A percentile compares a stretch with the other conserved stretches of the same genome.
phyloP scores from a whole-genome alignment of 1,284 basidiomycete genomes.

The Taiwanofungus camphoratus region DNA sequence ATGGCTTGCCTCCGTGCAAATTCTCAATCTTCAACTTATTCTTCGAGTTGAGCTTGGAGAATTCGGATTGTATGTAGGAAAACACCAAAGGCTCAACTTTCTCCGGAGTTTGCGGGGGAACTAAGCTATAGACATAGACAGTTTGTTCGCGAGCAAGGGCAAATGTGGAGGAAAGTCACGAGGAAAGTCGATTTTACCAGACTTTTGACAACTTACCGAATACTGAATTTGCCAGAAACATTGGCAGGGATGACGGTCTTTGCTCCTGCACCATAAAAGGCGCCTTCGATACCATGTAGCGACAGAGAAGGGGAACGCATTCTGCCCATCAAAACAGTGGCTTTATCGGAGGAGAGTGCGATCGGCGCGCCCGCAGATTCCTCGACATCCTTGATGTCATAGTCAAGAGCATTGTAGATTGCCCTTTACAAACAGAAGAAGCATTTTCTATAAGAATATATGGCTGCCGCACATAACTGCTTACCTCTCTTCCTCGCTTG shows the following conservation, averaged over 20 bases:
- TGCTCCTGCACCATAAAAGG: conserved; percentile 81
- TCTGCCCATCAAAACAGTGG: conserved; percentile 80
- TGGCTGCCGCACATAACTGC: conserved; percentile 11
- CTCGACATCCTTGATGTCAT: conserved; percentile 72
- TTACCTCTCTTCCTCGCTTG: conserved; percentile 75
- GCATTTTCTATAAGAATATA: not conserved
- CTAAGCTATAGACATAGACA: conserved; percentile 43
- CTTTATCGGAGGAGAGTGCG: conserved; percentile 77
- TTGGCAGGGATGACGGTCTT: conserved; percentile 96
- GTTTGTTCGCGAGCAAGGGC: not conserved
- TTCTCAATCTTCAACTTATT: conserved; percentile 66
- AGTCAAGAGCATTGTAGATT: conserved; percentile 75
- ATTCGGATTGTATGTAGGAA: conserved; percentile 71
- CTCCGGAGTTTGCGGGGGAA: conserved; percentile 85
- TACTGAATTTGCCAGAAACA: conserved; percentile 90
- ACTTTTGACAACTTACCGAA: conserved; percentile 51
- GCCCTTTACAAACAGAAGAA: conserved; percentile 30
- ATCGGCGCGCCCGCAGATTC: conserved; percentile 73
- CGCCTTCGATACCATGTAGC: conserved; percentile 95
- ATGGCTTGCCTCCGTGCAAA: conserved; percentile 81
- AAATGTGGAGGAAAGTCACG: not conserved
- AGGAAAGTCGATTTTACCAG: not conserved
- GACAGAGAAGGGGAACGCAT: conserved; percentile 88
- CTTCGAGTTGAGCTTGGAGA: conserved; percentile 80
- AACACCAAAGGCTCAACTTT: conserved; percentile 67